These are phyloP conservation scores for Suillus tomentosus DNA, from an alignment of 768 basidiomycete species.

Conservation along the genomic window DNA sequence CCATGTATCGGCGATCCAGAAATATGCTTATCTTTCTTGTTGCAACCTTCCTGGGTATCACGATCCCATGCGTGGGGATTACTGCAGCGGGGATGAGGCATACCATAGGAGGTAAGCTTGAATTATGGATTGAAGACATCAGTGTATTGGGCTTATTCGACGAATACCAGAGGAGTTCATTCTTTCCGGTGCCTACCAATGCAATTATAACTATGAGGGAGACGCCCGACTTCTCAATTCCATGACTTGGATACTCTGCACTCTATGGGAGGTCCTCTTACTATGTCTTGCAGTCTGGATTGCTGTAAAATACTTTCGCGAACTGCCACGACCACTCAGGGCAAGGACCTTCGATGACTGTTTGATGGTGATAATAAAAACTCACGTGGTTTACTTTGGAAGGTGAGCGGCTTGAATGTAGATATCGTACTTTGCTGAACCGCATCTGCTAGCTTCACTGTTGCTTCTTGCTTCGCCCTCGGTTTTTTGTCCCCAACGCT, in stretches of 20 bases:
- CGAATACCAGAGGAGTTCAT: neutral
- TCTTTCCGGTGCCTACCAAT: neutral
- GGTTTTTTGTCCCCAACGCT: neutral
- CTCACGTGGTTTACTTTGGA: constrained; percentile 1
- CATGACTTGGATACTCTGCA: neutral
- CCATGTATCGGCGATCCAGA: constrained; percentile 3
- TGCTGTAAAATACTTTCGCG: neutral
- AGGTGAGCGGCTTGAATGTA: neutral
- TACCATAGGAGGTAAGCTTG: neutral
- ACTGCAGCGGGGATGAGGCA: neutral
- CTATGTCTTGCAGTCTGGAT: constrained; percentile 2
- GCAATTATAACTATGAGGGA: neutral
- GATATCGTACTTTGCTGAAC: neutral
- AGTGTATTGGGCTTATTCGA: neutral
- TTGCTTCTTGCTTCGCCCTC: neutral
- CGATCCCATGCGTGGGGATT: neutral
- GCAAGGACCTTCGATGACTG: neutral
- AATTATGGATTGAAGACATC: neutral
- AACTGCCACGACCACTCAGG: neutral
- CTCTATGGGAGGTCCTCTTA: constrained; percentile 1
- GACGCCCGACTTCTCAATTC: neutral
- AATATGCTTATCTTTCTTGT: neutral
- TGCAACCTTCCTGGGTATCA: neutral
- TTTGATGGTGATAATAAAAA: neutral
- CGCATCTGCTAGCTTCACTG: neutral